Evolutionary conservation across 805 yeast species (phyloP), one percentile per base, ranked within the genome.

Genomic region (Middelhovenomyces tepae): DNA sequence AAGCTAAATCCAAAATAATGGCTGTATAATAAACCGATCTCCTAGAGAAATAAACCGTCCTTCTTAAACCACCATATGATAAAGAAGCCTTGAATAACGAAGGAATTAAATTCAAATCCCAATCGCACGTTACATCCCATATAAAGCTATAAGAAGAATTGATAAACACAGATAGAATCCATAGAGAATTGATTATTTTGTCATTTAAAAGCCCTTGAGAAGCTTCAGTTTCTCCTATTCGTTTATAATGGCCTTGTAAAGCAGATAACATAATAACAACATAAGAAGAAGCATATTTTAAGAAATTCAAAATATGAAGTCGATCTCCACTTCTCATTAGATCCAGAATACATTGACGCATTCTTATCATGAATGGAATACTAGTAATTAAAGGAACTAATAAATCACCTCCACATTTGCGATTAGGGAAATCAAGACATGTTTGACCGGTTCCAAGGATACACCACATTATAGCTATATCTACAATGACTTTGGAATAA

Each of bases 81-180:
- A 42, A 14, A 14, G 37, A 31, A 11, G 39, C 31, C 19, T 35
- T 31, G 22, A 27, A 34, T 7, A 22, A 17, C 28, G 37, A 29
- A 7, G 28, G 24, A 46, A 80, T 63, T 6, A 80, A 47, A 7
- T 69, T 68, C 31, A 85, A 64, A 27, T 75, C 74, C 98, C 98
- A 91, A 60, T 91, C 99, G 68, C 74, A 73, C 32, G 69, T 69
- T 8, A 89, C 56, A 55, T 91, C 99, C 99, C 99, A 91, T 35
- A 73, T 60, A 39, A 84, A 81, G 10, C 94, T 71, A 54, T 81
- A 91, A 0, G 73, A 47, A 0, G 97, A 80, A 51, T 82, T 85
- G 25, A 81, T 47, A 1, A 77, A 48, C 38, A 68, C 74, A 46
- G 60, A 60, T 45, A 60, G 38, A 10, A 53, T 46, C 53, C 62